phyloP scores from a whole-genome alignment of 257 asterid genomes.

The Ocimum tenuiflorum region DNA sequence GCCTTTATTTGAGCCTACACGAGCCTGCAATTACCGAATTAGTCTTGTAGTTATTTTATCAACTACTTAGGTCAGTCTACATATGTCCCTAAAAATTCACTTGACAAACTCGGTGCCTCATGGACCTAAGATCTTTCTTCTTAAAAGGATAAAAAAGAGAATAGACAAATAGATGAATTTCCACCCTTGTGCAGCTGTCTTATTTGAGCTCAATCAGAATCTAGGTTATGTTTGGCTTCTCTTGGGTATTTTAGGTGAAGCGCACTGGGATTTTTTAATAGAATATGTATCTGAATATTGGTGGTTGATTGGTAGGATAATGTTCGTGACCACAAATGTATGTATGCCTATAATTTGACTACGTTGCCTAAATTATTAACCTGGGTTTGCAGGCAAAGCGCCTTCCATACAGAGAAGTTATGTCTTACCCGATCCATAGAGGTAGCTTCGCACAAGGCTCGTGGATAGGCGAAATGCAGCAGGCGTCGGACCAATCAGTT shows the following conservation, averaged over 20 bases:
- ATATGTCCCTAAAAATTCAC: no score
- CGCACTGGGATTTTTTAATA: not conserved
- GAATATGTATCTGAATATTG: not conserved
- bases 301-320: not conserved
- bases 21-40: not conserved
- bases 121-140: not conserved
- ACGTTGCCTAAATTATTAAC: not conserved
- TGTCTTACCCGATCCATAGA: constrained; percentile 52
- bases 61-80: no score
- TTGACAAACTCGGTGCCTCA: not conserved
- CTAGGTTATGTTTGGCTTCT: not conserved
- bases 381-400: constrained; percentile 74
- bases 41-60: no score
- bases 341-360: no score
- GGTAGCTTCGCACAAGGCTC: constrained; percentile 80
- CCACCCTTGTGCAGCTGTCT: not conserved
- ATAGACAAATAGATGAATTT: not conserved
- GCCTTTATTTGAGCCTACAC: not conserved
- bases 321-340: no score
- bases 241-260: not conserved
- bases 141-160: not conserved
- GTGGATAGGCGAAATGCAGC: constrained; percentile 97
- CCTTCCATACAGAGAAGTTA: constrained; percentile 68
- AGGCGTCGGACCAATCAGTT: constrained; percentile 83
- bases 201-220: not conserved